Evolutionary conservation across 2,329 filamentous ascomycete species (phyloP).

Genomic region (Epichloe uncinata): DNA sequence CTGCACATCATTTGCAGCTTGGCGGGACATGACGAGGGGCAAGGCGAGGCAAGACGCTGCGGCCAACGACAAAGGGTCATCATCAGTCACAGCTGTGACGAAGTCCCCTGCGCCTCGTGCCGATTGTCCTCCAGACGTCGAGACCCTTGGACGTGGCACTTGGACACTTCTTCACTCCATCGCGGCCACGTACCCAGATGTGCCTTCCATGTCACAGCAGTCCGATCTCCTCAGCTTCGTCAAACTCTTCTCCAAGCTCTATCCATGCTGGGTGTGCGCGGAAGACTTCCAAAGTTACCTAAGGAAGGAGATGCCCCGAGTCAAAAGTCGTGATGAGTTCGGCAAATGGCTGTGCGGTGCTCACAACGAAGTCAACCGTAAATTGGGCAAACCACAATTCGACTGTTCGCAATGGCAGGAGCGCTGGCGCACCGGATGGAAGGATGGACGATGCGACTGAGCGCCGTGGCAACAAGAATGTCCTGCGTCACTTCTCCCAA

Average conservation of each 20-base stretch:
- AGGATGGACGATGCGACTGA: slow-evolving; percentile 49
- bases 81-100: slow-evolving; percentile 15
- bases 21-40: slow-evolving; percentile 16
- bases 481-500: too few species aligned
- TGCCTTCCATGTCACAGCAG: slow-evolving; percentile 56
- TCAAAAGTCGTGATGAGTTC: slow-evolving; percentile 52
- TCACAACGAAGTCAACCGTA: slow-evolving; percentile 77
- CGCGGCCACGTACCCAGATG: slow-evolving; percentile 69
- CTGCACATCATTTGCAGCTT: slow-evolving; percentile 20
- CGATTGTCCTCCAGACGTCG: slow-evolving; percentile 86
- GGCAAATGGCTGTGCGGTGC: slow-evolving; percentile 74
- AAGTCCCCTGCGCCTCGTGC: slow-evolving; percentile 27
- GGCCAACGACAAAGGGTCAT: slow-evolving; percentile 9
- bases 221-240: slow-evolving; percentile 68
- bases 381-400: slow-evolving; percentile 82
- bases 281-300: slow-evolving; percentile 84
- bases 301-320: slow-evolving; percentile 50
- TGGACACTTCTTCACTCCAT: slow-evolving; percentile 94
- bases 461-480: not conserved
- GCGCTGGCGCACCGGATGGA: slow-evolving; percentile 86
- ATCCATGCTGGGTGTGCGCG: slow-evolving; percentile 93
- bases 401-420: slow-evolving; percentile 88
- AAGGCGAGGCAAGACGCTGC: slow-evolving; percentile 9
- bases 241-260: slow-evolving; percentile 67
- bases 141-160: slow-evolving; percentile 69